Percentiles rank a stretch among this genome's conserved stretches.
Conservation (phyloP, 352 stramenopile genomes). For the Phytophthora pseudosyringae region DNA sequence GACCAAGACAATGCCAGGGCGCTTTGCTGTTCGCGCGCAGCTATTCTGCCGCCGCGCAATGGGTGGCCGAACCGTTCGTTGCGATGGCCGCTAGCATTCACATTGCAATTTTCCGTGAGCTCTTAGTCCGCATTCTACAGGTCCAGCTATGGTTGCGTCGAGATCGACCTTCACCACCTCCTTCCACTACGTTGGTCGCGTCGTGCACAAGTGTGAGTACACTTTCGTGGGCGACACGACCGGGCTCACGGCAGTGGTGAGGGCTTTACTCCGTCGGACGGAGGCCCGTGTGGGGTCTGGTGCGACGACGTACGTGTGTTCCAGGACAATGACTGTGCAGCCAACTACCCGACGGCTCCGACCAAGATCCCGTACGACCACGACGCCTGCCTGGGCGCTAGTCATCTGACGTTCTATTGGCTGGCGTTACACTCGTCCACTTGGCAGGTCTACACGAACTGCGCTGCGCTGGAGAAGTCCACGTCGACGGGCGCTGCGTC, state of each 20-base stretch:
- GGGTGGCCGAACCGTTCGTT: not conserved
- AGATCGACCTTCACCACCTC: not conserved
- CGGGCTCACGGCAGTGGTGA: no score
- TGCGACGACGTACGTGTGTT: no score
- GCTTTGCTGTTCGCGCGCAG: conserved; percentile 21
- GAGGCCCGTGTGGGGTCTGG: no score
- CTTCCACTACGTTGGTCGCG: conserved; percentile 8
- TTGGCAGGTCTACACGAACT: conserved; percentile 56
- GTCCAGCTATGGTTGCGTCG: conserved; percentile 13
- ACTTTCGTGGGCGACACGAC: conserved; percentile 36
- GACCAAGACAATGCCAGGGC: not conserved
- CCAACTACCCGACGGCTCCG: no score
- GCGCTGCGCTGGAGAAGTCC: conserved; percentile 19
- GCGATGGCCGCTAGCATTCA: not conserved
- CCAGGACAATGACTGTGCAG: no score
- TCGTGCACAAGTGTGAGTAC: conserved; percentile 30
- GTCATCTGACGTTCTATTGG: conserved; percentile 50
- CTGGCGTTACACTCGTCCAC: conserved; percentile 42
- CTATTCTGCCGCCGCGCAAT: conserved; percentile 6
- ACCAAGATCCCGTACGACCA: no score
- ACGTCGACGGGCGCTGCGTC: conserved; percentile 17
- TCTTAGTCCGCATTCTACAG: not conserved
- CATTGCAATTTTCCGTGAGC: conserved; percentile 11
- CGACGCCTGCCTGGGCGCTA: conserved; percentile 32
- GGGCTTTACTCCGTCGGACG: no score